These are phyloP conservation scores for Hypoxylon sp. DNA, from an alignment of 2,329 filamentous ascomycete species.

Conservation along the genomic window DNA sequence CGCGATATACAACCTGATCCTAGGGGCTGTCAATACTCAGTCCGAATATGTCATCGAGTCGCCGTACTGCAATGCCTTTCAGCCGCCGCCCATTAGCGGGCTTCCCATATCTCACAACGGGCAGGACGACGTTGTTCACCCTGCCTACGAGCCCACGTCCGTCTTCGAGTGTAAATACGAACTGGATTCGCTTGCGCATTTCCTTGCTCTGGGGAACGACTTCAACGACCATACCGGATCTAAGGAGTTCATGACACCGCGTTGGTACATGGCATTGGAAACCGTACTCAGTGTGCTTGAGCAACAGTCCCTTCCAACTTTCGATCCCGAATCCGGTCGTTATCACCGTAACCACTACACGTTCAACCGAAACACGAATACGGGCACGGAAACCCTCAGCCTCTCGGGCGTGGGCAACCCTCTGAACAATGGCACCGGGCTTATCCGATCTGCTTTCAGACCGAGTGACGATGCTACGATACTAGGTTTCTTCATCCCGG, in stretches of 20 bases:
- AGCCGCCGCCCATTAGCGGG: constrained; percentile 86
- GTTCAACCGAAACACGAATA: constrained; percentile 81
- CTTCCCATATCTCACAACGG: constrained; percentile 77
- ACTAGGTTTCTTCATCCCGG: constrained; percentile 91
- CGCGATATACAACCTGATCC: constrained; percentile 78
- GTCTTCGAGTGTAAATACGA: constrained; percentile 99
- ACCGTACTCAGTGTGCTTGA: constrained; percentile 77
- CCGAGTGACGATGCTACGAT: constrained; percentile 96
- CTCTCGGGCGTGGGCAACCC: constrained; percentile 90
- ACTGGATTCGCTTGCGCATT: constrained; percentile 92
- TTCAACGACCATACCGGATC: constrained; percentile 84
- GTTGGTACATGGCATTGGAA: constrained; percentile 82
- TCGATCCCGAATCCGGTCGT: constrained; percentile 69
- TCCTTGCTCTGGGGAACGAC: constrained; percentile 84
- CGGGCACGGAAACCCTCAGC: constrained; percentile 89
- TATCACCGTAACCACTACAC: constrained; percentile 82
- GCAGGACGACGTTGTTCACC: constrained; percentile 85
- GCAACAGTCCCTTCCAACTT: constrained; percentile 82
- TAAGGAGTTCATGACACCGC: constrained; percentile 76
- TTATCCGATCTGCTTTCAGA: constrained; percentile 90
- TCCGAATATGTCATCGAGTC: constrained; percentile 92
- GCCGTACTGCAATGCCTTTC: constrained; percentile 98
- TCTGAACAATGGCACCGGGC: constrained; percentile 80
- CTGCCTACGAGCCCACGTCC: constrained; percentile 79
- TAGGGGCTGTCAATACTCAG: constrained; percentile 96